phyloP scores from a whole-genome alignment of 1,139 yeast species.

The Protomyces arabidopsidicola region DNA sequence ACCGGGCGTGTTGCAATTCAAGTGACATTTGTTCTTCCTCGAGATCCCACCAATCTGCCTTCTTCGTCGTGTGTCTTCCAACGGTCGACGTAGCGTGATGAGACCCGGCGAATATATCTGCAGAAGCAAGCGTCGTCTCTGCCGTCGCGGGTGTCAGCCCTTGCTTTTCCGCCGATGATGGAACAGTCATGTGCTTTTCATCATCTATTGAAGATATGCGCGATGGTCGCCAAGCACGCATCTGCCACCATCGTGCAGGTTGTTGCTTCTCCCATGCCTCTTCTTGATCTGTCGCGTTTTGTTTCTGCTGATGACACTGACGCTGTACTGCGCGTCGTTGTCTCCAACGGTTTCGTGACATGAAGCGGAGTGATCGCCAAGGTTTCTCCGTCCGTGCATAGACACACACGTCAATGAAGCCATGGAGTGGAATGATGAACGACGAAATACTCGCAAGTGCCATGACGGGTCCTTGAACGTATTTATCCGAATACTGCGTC shows the following conservation, averaged over 20 bases:
- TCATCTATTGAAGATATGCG: neutral
- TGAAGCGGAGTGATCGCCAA: constrained; percentile 10
- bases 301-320: neutral
- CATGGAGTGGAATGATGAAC: constrained; percentile 23
- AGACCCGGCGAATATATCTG: neutral
- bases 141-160: no score
- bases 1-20: neutral
- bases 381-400: constrained; percentile 26
- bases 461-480: constrained; percentile 7
- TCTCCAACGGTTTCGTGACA: neutral
- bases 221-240: neutral
- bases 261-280: neutral
- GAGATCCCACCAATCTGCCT: constrained; percentile 22
- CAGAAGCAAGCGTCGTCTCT: neutral
- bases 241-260: neutral
- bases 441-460: constrained; percentile 9
- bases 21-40: neutral
- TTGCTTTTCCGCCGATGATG: neutral
- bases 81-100: neutral
- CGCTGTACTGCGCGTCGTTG: neutral
- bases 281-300: neutral
- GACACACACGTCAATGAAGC: constrained; percentile 20
- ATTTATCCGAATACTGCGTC: constrained; percentile 15
- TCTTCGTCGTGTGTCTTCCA: neutral
- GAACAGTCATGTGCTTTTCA: neutral